Conservation (phyloP, 192 early-diverging fungal genomes). For the Linderina pennispora region DNA sequence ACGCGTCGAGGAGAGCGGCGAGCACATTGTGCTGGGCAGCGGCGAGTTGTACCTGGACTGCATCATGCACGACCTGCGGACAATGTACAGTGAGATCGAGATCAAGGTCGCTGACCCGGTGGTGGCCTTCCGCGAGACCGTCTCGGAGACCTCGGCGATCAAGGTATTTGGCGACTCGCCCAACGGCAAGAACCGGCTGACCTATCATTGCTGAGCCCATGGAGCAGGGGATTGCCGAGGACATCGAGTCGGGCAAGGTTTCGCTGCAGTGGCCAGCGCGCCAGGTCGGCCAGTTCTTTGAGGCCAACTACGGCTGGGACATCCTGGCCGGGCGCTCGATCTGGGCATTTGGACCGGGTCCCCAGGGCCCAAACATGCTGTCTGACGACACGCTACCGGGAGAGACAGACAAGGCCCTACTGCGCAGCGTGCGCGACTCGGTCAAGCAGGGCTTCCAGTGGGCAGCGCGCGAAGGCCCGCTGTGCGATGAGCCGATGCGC, state of each 20-base stretch:
- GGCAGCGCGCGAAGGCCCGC: conserved; percentile 92
- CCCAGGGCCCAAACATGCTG: conserved; percentile 86
- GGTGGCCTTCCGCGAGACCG: conserved; percentile 92
- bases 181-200: conserved; percentile 98
- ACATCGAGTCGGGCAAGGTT: conserved; percentile 79
- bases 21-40: conserved; percentile 90
- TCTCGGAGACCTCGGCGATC: conserved; percentile 86
- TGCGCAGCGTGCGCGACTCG: conserved; percentile 75
- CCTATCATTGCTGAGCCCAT: conserved; percentile 93
- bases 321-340: conserved; percentile 85
- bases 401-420: conserved; percentile 77
- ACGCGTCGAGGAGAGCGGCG: conserved; percentile 94
- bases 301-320: conserved; percentile 90
- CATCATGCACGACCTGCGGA: conserved; percentile 90
- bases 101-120: conserved; percentile 98
- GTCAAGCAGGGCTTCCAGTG: conserved; percentile 97
- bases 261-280: conserved; percentile 64
- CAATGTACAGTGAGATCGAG: conserved; percentile 93
- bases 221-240: conserved; percentile 85
- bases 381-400: conserved; percentile 92
- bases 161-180: conserved; percentile 97
- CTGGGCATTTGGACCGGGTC: conserved; percentile 97
- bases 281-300: conserved; percentile 74
- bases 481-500: conserved; percentile 97
- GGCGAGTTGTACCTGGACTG: conserved; percentile 97